phyloP scores from a whole-genome alignment of 2,329 filamentous ascomycete genomes.

The Curvularia verruculosa region DNA sequence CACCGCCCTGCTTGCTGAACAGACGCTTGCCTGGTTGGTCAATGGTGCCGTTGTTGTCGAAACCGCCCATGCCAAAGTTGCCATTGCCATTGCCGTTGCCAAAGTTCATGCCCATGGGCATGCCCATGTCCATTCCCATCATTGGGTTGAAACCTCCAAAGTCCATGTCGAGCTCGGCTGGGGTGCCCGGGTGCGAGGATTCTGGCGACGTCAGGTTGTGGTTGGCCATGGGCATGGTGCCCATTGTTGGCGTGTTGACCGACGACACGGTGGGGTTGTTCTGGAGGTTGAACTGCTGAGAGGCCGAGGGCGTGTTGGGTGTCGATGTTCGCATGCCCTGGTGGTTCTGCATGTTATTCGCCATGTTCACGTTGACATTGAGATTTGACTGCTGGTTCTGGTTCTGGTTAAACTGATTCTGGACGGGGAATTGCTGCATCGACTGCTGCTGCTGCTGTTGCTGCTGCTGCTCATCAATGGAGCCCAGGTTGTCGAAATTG shows the following conservation, averaged over 20 bases:
- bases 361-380: constrained; percentile 82
- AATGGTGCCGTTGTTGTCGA: constrained; percentile 61
- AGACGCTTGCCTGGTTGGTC: constrained; percentile 94
- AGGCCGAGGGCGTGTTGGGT: constrained; percentile 80
- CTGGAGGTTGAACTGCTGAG: constrained; percentile 72
- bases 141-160: constrained; percentile 55
- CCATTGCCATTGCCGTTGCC: constrained; percentile 32
- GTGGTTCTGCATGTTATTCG: constrained; percentile 70
- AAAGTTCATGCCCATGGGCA: constrained; percentile 44
- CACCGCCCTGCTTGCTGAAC: constrained; percentile 80
- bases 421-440: constrained; percentile 57
- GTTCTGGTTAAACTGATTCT: constrained; percentile 61
- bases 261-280: constrained; percentile 97
- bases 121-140: constrained; percentile 42
- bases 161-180: constrained; percentile 76
- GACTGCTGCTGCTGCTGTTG: constrained; percentile 68
- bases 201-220: constrained; percentile 67
- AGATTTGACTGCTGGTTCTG: constrained; percentile 70
- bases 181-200: constrained; percentile 72
- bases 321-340: constrained; percentile 84
- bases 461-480: constrained; percentile 72
- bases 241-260: constrained; percentile 91
- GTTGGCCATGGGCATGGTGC: constrained; percentile 72
- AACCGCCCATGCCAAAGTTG: constrained; percentile 52
- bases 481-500: constrained; percentile 77